A percentile compares a stretch with the other conserved stretches of the same genome.
phyloP scores from a whole-genome alignment of 179 eudicot species.

The Gypsophila paniculata region DNA sequence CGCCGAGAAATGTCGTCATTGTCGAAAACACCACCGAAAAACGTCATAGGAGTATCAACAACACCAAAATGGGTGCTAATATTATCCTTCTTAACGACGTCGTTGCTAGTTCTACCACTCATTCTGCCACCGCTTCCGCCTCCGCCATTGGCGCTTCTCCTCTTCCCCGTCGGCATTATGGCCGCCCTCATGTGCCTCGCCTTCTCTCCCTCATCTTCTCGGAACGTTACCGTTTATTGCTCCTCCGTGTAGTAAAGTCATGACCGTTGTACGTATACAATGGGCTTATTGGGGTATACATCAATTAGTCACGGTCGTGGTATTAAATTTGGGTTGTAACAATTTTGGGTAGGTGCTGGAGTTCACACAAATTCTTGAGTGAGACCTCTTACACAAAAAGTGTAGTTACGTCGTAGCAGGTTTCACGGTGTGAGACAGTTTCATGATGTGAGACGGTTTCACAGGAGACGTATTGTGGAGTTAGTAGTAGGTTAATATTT shows the following conservation, averaged over 20 bases:
- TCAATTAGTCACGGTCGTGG: not conserved
- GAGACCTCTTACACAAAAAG: too few relatives aligned
- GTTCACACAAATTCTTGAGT: too few relatives aligned
- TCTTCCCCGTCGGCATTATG: constrained; percentile 38
- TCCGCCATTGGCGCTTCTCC: constrained; percentile 33
- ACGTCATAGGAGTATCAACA: not conserved
- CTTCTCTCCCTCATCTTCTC: constrained; percentile 29
- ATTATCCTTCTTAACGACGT: constrained; percentile 27
- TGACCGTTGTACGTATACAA: too few relatives aligned
- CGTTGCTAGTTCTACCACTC: constrained; percentile 32
- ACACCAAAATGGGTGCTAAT: constrained; percentile 16
- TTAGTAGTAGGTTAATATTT: too few relatives aligned
- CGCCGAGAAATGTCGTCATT: constrained; percentile 15
- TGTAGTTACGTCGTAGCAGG: too few relatives aligned
- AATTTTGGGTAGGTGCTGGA: not conserved
- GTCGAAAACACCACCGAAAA: not conserved
- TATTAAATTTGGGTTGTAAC: not conserved
- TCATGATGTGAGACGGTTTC: too few relatives aligned
- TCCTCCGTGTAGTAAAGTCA: constrained; percentile 3
- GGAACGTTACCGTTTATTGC: constrained; percentile 25
- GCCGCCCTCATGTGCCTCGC: constrained; percentile 34
- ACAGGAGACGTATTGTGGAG: too few relatives aligned
- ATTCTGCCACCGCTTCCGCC: constrained; percentile 48
- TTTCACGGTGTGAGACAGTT: too few relatives aligned
- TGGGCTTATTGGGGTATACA: not conserved